Conservation (phyloP, 169 alveolate genomes). For the Plasmodium knowlesi region DNA sequence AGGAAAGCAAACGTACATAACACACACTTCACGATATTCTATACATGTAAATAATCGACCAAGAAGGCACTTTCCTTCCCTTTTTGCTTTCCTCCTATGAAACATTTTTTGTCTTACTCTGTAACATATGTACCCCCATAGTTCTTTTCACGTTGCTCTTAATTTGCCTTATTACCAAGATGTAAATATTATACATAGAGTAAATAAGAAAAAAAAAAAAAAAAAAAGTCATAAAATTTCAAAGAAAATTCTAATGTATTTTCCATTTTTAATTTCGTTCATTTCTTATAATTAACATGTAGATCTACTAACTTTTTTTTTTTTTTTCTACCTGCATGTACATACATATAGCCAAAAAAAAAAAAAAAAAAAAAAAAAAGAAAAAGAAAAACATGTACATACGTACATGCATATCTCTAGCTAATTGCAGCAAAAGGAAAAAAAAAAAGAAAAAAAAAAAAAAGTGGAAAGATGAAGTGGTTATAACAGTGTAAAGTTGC, state of each 20-base stretch:
- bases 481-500: slow-evolving; percentile 8
- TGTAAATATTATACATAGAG: neutral
- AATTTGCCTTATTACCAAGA: neutral
- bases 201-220: neutral
- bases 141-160: slow-evolving; percentile 7
- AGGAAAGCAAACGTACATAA: neutral
- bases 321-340: slow-evolving; percentile 41
- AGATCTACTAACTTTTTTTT: slow-evolving; percentile 31
- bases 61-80: neutral
- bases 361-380: neutral
- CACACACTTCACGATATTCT: neutral
- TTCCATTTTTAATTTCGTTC: slow-evolving; percentile 2
- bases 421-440: neutral
- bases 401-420: neutral
- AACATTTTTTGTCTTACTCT: slow-evolving; percentile 23
- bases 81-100: neutral
- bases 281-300: slow-evolving; percentile 22
- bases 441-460: neutral
- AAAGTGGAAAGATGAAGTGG: neutral
- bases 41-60: neutral
- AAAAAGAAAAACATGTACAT: neutral
- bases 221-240: slow-evolving; percentile 12
- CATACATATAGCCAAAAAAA: slow-evolving; percentile 15
- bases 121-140: neutral
- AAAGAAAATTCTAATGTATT: slow-evolving; percentile 18